Conservation (phyloP, 2,329 filamentous ascomycete genomes). For the Alternaria solani region DNA sequence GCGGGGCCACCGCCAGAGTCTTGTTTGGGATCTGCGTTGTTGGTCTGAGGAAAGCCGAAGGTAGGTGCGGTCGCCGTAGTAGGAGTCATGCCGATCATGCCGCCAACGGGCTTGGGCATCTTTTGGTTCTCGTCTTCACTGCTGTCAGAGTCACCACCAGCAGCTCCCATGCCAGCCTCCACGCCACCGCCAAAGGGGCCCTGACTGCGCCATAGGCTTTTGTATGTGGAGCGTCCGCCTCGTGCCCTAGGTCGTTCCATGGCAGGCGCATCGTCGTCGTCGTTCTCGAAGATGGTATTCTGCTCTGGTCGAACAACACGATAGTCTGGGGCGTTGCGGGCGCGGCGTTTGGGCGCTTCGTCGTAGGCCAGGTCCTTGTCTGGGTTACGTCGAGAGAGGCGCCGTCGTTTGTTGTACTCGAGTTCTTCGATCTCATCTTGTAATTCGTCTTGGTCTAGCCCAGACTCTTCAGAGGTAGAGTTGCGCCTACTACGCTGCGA, state of each 20-base stretch:
- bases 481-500: constrained; percentile 58
- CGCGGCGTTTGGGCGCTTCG: constrained; percentile 68
- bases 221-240: constrained; percentile 66
- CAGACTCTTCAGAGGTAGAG: constrained; percentile 57
- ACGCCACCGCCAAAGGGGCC: constrained; percentile 91
- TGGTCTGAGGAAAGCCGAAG: constrained; percentile 65
- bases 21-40: constrained; percentile 65
- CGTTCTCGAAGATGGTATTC: constrained; percentile 76
- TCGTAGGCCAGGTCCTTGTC: constrained; percentile 60
- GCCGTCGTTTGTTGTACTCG: constrained; percentile 58
- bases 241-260: constrained; percentile 71
- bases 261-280: constrained; percentile 73
- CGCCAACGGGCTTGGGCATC: constrained; percentile 61
- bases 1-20: constrained; percentile 69
- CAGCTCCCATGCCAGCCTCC: constrained; percentile 77
- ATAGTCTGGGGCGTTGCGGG: constrained; percentile 80
- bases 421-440: constrained; percentile 63
- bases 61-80: constrained; percentile 60
- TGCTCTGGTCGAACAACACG: constrained; percentile 81
- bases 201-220: constrained; percentile 85
- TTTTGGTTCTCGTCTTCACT: constrained; percentile 90
- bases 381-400: constrained; percentile 40
- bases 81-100: constrained; percentile 71
- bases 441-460: constrained; percentile 48
- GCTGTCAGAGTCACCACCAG: constrained; percentile 89